Evolutionary conservation across 345 rosid genomes (phyloP).

Genomic region (Eucalyptus cladocalyx): DNA sequence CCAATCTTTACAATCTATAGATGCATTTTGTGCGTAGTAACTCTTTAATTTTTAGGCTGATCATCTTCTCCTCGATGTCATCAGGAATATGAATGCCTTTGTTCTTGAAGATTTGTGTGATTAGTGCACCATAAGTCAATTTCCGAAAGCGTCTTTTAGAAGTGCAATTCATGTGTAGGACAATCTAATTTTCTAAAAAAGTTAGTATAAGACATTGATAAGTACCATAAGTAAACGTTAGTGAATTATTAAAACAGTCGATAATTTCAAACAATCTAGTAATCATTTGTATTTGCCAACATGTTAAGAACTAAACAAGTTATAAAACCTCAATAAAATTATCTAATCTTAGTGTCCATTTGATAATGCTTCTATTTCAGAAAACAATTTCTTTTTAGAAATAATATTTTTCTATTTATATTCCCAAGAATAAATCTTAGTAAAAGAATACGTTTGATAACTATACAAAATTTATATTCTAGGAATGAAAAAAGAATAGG

Average conservation of each 20-base stretch:
- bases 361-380: fast-evolving
- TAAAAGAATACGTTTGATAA: fast-evolving
- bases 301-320: background rate
- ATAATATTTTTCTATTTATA: no score
- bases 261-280: background rate
- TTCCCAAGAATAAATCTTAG: no score
- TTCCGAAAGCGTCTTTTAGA: background rate
- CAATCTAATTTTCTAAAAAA: background rate
- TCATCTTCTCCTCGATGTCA: background rate
- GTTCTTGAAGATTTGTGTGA: background rate
- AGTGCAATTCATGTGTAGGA: background rate
- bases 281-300: background rate
- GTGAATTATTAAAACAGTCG: background rate
- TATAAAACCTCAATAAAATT: background rate
- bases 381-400: no score
- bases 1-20: background rate
- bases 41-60: background rate
- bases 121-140: background rate
- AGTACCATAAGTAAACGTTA: background rate
- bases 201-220: background rate
- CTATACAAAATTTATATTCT: no score
- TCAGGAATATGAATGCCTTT: background rate
- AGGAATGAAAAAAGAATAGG: fast-evolving
- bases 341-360: background rate
- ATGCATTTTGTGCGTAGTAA: background rate